Conservation (phyloP, 768 basidiomycete species). For the Leucosporidium creatinivorum region DNA sequence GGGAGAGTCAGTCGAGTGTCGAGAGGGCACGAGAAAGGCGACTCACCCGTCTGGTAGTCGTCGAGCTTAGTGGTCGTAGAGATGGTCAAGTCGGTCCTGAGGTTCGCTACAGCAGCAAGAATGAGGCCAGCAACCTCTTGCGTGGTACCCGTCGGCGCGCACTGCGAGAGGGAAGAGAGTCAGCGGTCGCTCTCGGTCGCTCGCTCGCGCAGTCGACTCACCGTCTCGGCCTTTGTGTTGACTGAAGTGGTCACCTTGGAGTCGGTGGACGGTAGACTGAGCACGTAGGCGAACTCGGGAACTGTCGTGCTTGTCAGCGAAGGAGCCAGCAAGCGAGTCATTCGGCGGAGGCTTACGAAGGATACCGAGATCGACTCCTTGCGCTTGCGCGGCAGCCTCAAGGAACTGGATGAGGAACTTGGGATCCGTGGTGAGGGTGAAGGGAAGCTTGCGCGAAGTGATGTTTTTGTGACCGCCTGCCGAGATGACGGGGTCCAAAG, state of each 20-base stretch:
- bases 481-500: conserved; percentile 48
- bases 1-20: too few relatives aligned
- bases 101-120: conserved; percentile 53
- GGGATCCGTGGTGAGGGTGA: conserved; percentile 61
- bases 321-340: conserved; percentile 46
- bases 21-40: too few relatives aligned
- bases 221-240: conserved; percentile 49
- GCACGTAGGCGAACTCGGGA: conserved; percentile 19
- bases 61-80: conserved; percentile 55
- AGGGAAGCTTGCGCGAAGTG: conserved; percentile 48
- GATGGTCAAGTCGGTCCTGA: conserved; percentile 52
- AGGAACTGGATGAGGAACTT: conserved; percentile 55
- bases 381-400: conserved; percentile 49
- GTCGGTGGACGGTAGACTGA: background rate
- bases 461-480: conserved; percentile 56
- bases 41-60: conserved; percentile 50
- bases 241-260: conserved; percentile 47
- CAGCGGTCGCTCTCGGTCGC: background rate
- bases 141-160: conserved; percentile 40
- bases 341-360: conserved; percentile 39
- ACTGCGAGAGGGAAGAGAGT: background rate
- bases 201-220: too few relatives aligned
- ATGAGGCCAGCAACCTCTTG: conserved; percentile 59
- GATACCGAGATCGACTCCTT: conserved; percentile 53
- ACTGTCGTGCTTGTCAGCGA: conserved; percentile 36